These are phyloP conservation scores for Cyberlindnera galapagoensis DNA, from an alignment of 805 yeast species.

Conservation along the genomic window DNA sequence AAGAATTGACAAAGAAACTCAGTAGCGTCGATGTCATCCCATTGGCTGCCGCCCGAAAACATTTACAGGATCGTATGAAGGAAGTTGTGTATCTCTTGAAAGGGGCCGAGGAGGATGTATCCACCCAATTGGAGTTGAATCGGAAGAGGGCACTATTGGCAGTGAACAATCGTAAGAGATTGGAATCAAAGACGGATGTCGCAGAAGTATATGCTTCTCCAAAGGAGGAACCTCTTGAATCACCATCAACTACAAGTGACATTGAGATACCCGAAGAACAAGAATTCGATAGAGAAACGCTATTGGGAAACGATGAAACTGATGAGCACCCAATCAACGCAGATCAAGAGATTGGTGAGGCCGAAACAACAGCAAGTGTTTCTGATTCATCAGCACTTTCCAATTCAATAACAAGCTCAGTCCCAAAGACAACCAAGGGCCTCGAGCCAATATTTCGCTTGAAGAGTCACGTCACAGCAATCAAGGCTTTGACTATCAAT, in stretches of 20 bases:
- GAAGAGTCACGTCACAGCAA: no score
- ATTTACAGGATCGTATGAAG: conserved; percentile 22
- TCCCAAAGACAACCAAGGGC: no score
- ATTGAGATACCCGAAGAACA: not conserved
- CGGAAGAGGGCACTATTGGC: conserved; percentile 8
- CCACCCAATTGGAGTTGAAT: conserved; percentile 8
- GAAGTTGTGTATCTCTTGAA: conserved; percentile 25
- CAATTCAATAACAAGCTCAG: no score
- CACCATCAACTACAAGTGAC: not conserved
- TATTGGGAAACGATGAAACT: conserved; percentile 6
- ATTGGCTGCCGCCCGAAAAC: conserved; percentile 21
- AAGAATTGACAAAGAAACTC: conserved; percentile 1
- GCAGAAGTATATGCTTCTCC: conserved; percentile 1
- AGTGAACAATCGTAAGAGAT: no score
- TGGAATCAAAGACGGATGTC: conserved; percentile 4
- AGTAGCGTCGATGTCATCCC: conserved; percentile 8
- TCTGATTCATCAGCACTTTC: no score
- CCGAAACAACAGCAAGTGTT: no score
- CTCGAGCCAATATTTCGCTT: no score
- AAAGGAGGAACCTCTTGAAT: not conserved
- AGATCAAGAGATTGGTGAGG: no score
- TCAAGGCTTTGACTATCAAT: no score
- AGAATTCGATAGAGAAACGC: conserved; percentile 10
- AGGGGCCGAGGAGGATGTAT: conserved; percentile 6
- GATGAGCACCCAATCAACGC: no score